Base-by-base conservation (phyloP, 441 rosid genomes). In the Daphne laureola region DNA sequence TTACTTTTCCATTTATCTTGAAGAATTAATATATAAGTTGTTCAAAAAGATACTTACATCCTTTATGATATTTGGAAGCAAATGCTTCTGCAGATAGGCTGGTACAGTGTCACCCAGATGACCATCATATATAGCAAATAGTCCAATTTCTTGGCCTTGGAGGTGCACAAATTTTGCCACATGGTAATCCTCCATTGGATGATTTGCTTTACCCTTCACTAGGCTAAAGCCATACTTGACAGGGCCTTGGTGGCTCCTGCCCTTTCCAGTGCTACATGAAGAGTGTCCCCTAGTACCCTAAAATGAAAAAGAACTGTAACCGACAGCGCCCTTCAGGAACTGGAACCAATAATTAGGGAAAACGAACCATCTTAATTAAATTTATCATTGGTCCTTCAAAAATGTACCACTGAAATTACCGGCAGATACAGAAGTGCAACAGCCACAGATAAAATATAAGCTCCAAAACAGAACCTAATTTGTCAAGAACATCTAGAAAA, bases 171-270 rank as follows among this genome's bases (percentile, higher is more conserved):
- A 86, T 75, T 86, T 84, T 12, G 95, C 95, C 8, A 86, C 95
- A 68, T 82, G 90, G 65, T 77, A 90, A 73, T 90, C 97, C 69
- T 90, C 95, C 97, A 90, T 90, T 2, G 95, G 95, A 65, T 89
- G 95, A 66, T 73, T 89, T 27, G 97, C 97, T 82, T 82, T 89
- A 18, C 97, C 97, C 79, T 86, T 86, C 0, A 79, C 73, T 54
- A 90, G 77, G 75, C 80, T 76, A 67, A 82, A 90, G 7, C 93
- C 97, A 67, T 73, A 90, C 79, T 90, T 86, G 72, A 79, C 64
- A 27, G 57, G 27, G 14, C 87, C 85, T 50, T 67, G 74, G 9
- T 73, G 72, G 68, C 62, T 82, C 75, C 82, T 84, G 64, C 97
- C 97, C 71, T 81, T 90, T 42, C 97, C 97, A 4, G 85, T 72